Percentiles rank a stretch among this genome's conserved stretches.
These are phyloP conservation scores for Cryptococcus hybrid DNA, from an alignment of 1,284 basidiomycete species.

Conservation along the genomic window DNA sequence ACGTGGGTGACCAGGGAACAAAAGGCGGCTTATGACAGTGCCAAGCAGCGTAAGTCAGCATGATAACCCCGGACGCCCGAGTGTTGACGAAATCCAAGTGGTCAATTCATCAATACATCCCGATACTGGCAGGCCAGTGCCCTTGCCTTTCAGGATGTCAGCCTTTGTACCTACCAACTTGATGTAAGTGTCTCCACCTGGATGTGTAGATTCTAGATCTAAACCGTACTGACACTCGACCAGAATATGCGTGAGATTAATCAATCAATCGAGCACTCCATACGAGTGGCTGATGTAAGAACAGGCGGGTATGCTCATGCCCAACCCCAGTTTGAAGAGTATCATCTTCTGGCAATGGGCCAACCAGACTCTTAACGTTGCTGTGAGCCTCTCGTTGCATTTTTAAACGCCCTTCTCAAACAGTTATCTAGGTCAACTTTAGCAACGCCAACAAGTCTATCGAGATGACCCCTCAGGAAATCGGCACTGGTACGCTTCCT, in stretches of 20 bases:
- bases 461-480: constrained; percentile 52
- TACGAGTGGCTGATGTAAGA: not conserved
- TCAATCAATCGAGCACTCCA: not conserved
- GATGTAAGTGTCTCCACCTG: constrained; percentile 33
- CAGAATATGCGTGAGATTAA: constrained; percentile 30
- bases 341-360: constrained; percentile 58
- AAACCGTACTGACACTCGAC: constrained; percentile 1
- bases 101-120: constrained; percentile 54
- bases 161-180: constrained; percentile 58
- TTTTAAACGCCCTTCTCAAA: not conserved
- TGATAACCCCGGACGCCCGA: not conserved
- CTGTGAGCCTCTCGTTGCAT: constrained; percentile 15
- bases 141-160: constrained; percentile 56
- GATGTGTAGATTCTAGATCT: not conserved
- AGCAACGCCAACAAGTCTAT: constrained; percentile 55
- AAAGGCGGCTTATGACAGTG: constrained; percentile 46
- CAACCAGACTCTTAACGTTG: constrained; percentile 56
- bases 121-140: constrained; percentile 53
- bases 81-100: constrained; percentile 23
- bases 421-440: constrained; percentile 33
- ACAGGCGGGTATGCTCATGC: constrained; percentile 53
- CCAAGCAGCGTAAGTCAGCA: constrained; percentile 50
- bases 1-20: constrained; percentile 42
- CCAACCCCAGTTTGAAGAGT: constrained; percentile 47
- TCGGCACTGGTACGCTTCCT: constrained; percentile 39